A percentile compares a stretch with the other conserved stretches of the same genome.
Evolutionary conservation across 2,329 filamentous ascomycete genomes (phyloP).

Genomic region (Phialophora verrucosa): DNA sequence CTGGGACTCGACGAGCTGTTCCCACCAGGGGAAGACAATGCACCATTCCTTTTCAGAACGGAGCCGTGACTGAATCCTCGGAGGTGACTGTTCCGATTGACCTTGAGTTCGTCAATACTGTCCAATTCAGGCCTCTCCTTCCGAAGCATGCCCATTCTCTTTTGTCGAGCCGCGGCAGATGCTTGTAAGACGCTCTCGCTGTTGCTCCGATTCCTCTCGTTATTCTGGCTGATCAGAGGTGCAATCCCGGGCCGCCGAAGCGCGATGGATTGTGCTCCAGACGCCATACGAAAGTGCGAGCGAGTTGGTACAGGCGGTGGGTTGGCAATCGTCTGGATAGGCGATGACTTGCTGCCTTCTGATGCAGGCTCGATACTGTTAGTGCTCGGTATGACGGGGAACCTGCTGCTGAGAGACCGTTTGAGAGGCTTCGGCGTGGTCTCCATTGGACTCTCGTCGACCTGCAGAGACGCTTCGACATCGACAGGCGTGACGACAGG

Average conservation of each 20-base stretch:
- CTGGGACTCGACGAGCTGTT: slow-evolving; percentile 51
- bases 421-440: slow-evolving; percentile 71
- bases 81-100: slow-evolving; percentile 60
- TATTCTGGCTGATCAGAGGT: slow-evolving; percentile 64
- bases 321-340: slow-evolving; percentile 46
- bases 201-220: slow-evolving; percentile 63
- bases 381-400: slow-evolving; percentile 71
- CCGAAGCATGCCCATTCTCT: slow-evolving; percentile 66
- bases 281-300: slow-evolving; percentile 73
- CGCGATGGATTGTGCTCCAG: slow-evolving; percentile 47
- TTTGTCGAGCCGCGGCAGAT: slow-evolving; percentile 54
- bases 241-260: slow-evolving; percentile 74
- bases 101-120: slow-evolving; percentile 58
- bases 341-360: slow-evolving; percentile 35
- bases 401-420: slow-evolving; percentile 60
- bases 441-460: slow-evolving; percentile 74
- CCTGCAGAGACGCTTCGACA: slow-evolving; percentile 55
- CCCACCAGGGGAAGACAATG: slow-evolving; percentile 41
- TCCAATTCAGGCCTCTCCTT: slow-evolving; percentile 62
- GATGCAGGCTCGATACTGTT: slow-evolving; percentile 51
- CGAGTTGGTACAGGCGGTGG: slow-evolving; percentile 78
- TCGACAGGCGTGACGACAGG: slow-evolving; percentile 46
- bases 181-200: slow-evolving; percentile 64
- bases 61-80: slow-evolving; percentile 65
- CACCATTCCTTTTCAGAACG: slow-evolving; percentile 50